Conservation (phyloP, 1,284 basidiomycete genomes). For the Apiotrichum gamsii region DNA sequence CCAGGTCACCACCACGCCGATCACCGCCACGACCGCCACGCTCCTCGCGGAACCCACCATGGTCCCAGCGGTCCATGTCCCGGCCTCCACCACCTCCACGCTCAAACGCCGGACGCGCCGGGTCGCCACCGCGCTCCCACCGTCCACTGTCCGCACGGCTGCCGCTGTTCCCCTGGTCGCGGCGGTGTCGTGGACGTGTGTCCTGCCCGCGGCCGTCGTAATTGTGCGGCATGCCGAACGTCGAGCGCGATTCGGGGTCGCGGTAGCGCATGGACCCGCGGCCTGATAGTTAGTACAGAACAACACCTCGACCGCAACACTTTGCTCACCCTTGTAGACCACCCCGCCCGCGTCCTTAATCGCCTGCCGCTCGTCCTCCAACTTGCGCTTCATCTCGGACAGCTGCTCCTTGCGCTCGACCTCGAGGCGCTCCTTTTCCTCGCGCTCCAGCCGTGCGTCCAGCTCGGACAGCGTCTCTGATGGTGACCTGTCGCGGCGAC, state of each 20-base stretch:
- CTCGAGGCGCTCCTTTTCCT: constrained; percentile 45
- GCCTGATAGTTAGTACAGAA: constrained; percentile 20
- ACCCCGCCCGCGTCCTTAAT: constrained; percentile 33
- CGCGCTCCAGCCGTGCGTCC: constrained; percentile 45
- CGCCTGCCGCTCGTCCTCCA: constrained; percentile 31
- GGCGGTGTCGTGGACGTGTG: constrained; percentile 14
- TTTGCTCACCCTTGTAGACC: constrained; percentile 43
- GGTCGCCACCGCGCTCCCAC: constrained; percentile 22
- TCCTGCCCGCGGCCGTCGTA: constrained; percentile 27
- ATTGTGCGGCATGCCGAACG: constrained; percentile 21
- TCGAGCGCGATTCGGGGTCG: constrained; percentile 37
- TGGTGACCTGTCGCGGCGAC: not conserved
- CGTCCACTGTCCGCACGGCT: constrained; percentile 3
- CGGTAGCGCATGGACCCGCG: constrained; percentile 46
- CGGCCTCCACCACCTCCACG: constrained; percentile 2
- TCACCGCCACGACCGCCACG: constrained; percentile 3
- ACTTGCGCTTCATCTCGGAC: constrained; percentile 29
- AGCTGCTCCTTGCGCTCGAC: constrained; percentile 28
- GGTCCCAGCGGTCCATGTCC: constrained; percentile 33
- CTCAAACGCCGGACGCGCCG: constrained; percentile 14
- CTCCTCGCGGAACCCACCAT: constrained; percentile 13
- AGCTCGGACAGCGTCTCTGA: constrained; percentile 43
- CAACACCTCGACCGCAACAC: no score
- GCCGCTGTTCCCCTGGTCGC: not conserved
- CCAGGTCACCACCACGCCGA: constrained; percentile 35